Conservation (phyloP, 2,329 filamentous ascomycete species). For the Elsinoe batatas region DNA sequence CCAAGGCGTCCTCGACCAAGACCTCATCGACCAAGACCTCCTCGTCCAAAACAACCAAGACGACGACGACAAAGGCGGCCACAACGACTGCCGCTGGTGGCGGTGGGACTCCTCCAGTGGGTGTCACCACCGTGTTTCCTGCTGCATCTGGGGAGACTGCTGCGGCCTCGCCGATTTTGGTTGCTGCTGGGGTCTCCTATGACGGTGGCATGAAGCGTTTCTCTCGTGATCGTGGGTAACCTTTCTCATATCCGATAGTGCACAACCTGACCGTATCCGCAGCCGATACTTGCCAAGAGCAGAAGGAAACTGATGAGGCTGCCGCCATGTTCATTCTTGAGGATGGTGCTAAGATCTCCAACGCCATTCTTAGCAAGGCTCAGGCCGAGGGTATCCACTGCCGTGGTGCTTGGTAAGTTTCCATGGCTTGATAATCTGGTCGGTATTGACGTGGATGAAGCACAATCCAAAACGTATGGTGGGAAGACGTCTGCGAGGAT, state of each 20-base stretch:
- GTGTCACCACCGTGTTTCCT: neutral
- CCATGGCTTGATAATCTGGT: neutral
- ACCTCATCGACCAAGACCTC: neutral
- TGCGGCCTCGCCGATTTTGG: neutral
- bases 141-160: constrained; percentile 3
- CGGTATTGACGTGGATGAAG: constrained; percentile 16
- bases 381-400: constrained; percentile 45
- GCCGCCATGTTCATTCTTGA: constrained; percentile 45
- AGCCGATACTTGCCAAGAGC: constrained; percentile 2
- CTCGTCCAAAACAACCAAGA: constrained; percentile 12
- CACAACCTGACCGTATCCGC: neutral
- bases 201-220: constrained; percentile 38
- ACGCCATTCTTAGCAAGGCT: constrained; percentile 44
- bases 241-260: neutral
- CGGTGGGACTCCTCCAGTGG: neutral
- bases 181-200: constrained; percentile 20
- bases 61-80: constrained; percentile 13
- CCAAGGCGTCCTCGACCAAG: neutral
- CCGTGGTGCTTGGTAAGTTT: constrained; percentile 30
- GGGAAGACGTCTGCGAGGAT: constrained; percentile 36
- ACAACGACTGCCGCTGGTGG: neutral
- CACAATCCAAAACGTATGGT: constrained; percentile 41
- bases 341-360: constrained; percentile 42
- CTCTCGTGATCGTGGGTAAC: neutral
- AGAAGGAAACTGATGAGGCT: constrained; percentile 2